Evolutionary conservation across 768 basidiomycete species (phyloP).

Genomic region (Tricholoma matsutake): DNA sequence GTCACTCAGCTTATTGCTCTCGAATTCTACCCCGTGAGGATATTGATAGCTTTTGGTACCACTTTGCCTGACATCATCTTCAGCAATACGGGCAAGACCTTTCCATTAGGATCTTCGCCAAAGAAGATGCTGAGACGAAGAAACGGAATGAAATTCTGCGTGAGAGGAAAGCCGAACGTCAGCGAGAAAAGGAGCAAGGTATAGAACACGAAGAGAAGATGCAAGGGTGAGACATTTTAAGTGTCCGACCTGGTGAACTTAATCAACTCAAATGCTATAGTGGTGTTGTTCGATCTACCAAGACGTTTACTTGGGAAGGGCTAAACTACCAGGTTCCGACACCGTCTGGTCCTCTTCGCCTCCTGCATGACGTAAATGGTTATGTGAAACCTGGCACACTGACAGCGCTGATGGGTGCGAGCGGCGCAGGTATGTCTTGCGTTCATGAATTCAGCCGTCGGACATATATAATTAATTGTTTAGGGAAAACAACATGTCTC

Average conservation of each 20-base stretch:
- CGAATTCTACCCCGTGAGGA: slow-evolving; percentile 59
- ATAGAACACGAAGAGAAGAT: slow-evolving; percentile 1
- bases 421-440: slow-evolving; percentile 57
- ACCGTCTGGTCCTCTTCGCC: slow-evolving; percentile 51
- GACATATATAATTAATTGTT: slow-evolving; percentile 3
- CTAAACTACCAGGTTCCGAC: slow-evolving; percentile 78
- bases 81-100: slow-evolving; percentile 50
- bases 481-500: slow-evolving; percentile 73
- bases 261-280: background rate
- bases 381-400: slow-evolving; percentile 86
- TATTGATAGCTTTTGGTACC: background rate
- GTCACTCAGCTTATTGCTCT: slow-evolving; percentile 63
- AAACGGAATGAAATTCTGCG: slow-evolving; percentile 50
- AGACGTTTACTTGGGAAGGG: slow-evolving; percentile 79
- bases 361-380: slow-evolving; percentile 75
- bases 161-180: slow-evolving; percentile 47
- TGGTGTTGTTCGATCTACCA: slow-evolving; percentile 19
- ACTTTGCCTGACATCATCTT: slow-evolving; percentile 7
- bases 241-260: background rate
- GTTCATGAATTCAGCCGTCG: slow-evolving; percentile 2
- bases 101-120: slow-evolving; percentile 57
- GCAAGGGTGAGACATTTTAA: slow-evolving; percentile 10
- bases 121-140: slow-evolving; percentile 52
- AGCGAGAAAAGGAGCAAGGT: slow-evolving; percentile 19
- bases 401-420: slow-evolving; percentile 87